Base-by-base conservation (phyloP, 257 asterid species). In the Thymus mandschuricus region DNA sequence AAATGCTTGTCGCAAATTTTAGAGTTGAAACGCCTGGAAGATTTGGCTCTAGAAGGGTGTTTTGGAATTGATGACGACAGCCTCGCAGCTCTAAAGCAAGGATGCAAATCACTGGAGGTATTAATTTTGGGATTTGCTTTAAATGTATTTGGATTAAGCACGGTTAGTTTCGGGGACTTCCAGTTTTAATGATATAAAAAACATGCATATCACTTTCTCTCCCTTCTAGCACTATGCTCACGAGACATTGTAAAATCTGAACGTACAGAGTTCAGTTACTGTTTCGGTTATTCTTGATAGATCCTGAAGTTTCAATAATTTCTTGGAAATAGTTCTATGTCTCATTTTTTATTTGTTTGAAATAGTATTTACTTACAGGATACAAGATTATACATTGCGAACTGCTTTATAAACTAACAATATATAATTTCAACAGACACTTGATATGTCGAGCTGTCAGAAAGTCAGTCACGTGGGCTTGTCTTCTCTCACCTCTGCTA, bases 361-460 rank as follows among this genome's bases (percentile, higher is more conserved):
- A 49, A 13, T 27, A 49, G 4, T 49, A 49, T 27, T 1, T 49
- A 49, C 5, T 48, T 12, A 0, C 72, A 38, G 6, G 41, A 38
- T 38, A 38, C 41, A 38, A 7, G 40, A 38, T 38, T 38, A 38
- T 38, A 38, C 6, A 7, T 38, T 5, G 7, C 41, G 6, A 34
- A 34, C 38, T 34, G 38, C 2, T 34, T 34, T 34, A 38, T 38
- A 5, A 38, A 44, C 49, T 49, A 46, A 75, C 15, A 6, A 56
- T 46, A 29, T 61, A 62, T 21, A 8, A 28, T 78, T 80, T 76
- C 64, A 66, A 75, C 92, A 94, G 98, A 86, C 79, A 64, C 97
- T 94, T 51, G 90, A 94, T 82, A 85, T 94, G 85, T 89, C 99
- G 5, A 85, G 95, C 87, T 89, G 98, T 75, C 95, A 83, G 81